Evolutionary conservation across 345 rosid species (phyloP), one percentile per base, ranked within the genome.

Genomic region (Heritiera fomes): DNA sequence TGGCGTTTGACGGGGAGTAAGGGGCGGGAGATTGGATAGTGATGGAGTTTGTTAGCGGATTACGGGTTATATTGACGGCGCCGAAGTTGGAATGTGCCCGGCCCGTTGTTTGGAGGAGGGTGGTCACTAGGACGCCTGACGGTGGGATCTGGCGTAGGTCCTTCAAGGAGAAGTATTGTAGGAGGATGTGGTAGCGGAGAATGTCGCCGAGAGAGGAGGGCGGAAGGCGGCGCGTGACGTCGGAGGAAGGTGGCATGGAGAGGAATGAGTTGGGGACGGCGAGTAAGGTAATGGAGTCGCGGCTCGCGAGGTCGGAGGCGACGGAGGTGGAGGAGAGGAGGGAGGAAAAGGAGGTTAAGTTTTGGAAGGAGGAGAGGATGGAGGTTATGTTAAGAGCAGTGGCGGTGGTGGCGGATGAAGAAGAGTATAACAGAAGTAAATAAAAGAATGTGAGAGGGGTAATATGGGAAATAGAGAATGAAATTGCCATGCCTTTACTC

Each of bases 121-220:
- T 92, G 47, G 97, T 85, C 55, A 92, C 86, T 69, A 89, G 87
- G 68, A 80, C 7, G 6, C 93, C 94, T 0, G 89, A 79, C 1
- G 94, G 82, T 2, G 95, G 87, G 78, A 94, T 82, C 64, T 89
- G 84, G 38, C 75, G 89, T 83, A 96, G 95, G 84, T 87, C 91
- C 10, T 84, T 62, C 79, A 80, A 82, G 43, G 97, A 92, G 82
- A 94, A 78, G 90, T 83, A 96, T 61, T 91, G 92, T 59, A 96
- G 91, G 40, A 96, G 90, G 77, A 94, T 85, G 81, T 96, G 92
- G 87, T 89, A 94, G 75, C 97, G 90, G 82, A 94, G 90, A 86
- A 94, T 89, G 91, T 96, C 97, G 53, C 94, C 91, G 45, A 90
- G 88, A 2, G 93, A 67, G 65, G 90, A 78, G 1, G 90, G 90